Evolutionary conservation across 768 basidiomycete genomes (phyloP).

Genomic region (Lactifluus piperatus): DNA sequence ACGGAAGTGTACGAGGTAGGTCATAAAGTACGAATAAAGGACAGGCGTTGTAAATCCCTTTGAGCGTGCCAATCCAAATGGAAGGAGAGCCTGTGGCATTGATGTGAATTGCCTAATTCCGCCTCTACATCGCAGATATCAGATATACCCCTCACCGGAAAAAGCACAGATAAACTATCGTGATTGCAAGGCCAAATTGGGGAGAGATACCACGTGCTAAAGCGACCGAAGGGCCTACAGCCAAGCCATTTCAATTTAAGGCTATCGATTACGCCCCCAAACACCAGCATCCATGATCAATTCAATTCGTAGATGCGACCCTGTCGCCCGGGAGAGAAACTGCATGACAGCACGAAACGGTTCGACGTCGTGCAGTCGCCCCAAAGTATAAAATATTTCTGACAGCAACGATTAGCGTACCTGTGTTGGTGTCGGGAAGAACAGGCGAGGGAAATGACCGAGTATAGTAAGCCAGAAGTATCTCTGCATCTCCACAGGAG

Average conservation of each 20-base stretch:
- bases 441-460: background rate
- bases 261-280: background rate
- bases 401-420: background rate
- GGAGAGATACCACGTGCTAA: background rate
- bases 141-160: background rate
- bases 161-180: background rate
- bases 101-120: background rate
- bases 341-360: background rate
- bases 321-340: background rate
- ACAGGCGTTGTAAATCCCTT: background rate
- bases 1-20: background rate
- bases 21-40: background rate
- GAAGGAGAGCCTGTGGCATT: background rate
- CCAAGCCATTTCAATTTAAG: background rate
- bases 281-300: background rate
- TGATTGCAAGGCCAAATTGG: background rate
- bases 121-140: background rate
- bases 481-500: background rate
- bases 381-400: background rate
- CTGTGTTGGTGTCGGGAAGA: background rate
- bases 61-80: background rate
- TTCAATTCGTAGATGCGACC: background rate
- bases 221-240: background rate
- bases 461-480: background rate
- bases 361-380: background rate